Evolutionary conservation across 352 stramenopile genomes (phyloP).

Genomic region (Phytophthora sp.): DNA sequence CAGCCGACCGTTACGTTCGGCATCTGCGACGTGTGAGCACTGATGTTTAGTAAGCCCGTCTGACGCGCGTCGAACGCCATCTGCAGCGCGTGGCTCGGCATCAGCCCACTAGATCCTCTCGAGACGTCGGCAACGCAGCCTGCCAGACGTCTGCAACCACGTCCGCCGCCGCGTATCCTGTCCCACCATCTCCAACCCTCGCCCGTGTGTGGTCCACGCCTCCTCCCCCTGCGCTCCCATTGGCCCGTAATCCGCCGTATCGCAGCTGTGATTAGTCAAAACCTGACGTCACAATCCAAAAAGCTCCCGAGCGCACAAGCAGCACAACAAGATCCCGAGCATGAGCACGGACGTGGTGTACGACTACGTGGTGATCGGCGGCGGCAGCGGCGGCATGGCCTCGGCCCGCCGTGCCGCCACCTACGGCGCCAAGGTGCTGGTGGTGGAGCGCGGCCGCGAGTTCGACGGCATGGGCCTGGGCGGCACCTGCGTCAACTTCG

Average conservation of each 20-base stretch:
- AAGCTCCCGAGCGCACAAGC: constrained; percentile 15
- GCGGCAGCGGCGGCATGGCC: constrained; percentile 91
- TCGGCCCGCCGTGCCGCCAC: constrained; percentile 91
- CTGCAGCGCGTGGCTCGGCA: no score
- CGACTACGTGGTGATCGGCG: constrained; percentile 94
- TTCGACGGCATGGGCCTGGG: constrained; percentile 78
- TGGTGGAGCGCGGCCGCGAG: constrained; percentile 90
- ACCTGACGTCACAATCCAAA: constrained; percentile 31
- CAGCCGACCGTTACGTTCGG: no score
- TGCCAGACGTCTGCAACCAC: no score
- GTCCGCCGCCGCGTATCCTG: no score
- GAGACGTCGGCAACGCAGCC: no score
- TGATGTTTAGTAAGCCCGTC: no score
- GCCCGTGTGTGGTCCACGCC: background rate
- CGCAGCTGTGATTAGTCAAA: constrained; percentile 8
- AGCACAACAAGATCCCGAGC: background rate
- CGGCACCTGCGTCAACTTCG: constrained; percentile 98
- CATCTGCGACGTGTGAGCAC: no score
- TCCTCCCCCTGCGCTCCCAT: background rate
- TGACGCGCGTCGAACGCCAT: no score
- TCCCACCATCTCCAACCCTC: constrained; percentile 8
- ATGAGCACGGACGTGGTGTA: constrained; percentile 69
- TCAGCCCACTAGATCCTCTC: no score
- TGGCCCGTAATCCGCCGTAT: constrained; percentile 5
- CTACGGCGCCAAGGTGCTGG: constrained; percentile 95